Base-by-base conservation (phyloP, 495 filamentous ascomycete species). In the Neurospora sp. region DNA sequence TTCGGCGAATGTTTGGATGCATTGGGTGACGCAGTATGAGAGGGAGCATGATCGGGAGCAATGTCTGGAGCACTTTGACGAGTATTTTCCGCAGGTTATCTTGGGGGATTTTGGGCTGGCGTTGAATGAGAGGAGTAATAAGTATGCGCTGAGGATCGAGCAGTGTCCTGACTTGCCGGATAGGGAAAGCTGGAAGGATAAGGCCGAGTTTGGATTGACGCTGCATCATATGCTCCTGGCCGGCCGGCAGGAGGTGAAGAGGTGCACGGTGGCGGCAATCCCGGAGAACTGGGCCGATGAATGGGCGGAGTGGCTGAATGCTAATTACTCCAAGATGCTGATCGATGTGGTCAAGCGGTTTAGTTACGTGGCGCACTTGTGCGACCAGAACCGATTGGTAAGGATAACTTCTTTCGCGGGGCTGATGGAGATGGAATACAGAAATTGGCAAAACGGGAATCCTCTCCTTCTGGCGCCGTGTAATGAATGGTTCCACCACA, bases 1-100 rank as follows among this genome's bases (percentile, higher is more conserved):
- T 46, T 0, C 4, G 14, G 27, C 0, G 5, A 76, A 77, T 31
- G 37, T 76, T 5, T 76, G 40, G 27, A 39, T 76, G 69, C 77
- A 78, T 37, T 75, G 70, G 18, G 73, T 74, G 8, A 72, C 70
- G 11, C 70, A 73, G 12, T 66, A 74, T 16, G 77, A 78, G 42
- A 71, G 59, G 41, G 2, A 4, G 5, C 4, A 39, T 1, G 71
- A 78, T 69, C 35, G 20, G 11, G 48, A 59, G 1, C 2, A 27
- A 5, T 59, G 39, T 0, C 62, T 77, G 14, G n/a, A 31, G 0
- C 9, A 23, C 4, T 78, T 72, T 31, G 40, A 20, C 1, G 62
- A 73, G 10, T 14, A 2, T 2, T 39, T 75, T 2, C 75, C 75
- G 39, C 75, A 78, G 37, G 41, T 75, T 6, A 20, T 71, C 0